A percentile compares a stretch with the other conserved stretches of the same genome.
Conservation (phyloP, 2,329 filamentous ascomycete genomes). For the Phaeosphaeria sp. region DNA sequence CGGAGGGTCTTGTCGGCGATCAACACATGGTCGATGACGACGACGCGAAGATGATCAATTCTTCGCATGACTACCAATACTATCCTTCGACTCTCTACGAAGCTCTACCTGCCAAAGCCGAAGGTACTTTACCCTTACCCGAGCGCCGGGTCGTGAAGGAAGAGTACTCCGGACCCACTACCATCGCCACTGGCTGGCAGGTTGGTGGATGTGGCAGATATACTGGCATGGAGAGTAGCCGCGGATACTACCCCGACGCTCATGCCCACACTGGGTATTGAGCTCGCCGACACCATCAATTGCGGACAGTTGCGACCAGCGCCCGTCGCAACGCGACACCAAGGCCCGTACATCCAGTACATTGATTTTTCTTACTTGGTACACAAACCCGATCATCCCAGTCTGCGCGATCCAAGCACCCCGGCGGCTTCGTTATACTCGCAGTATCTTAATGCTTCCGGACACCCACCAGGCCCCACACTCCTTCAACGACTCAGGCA, state of each 20-base stretch:
- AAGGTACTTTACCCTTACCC: slow-evolving; percentile 41
- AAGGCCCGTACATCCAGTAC: slow-evolving; percentile 4
- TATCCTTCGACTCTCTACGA: slow-evolving; percentile 55
- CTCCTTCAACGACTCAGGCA: slow-evolving; percentile 3
- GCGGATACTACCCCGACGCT: slow-evolving; percentile 56
- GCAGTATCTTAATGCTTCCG: slow-evolving; percentile 25
- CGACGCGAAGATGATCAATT: slow-evolving; percentile 50
- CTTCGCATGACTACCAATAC: slow-evolving; percentile 55
- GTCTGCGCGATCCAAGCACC: slow-evolving; percentile 5
- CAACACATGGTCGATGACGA: slow-evolving; percentile 50
- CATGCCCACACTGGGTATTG: slow-evolving; percentile 50
- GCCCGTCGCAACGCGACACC: slow-evolving; percentile 1
- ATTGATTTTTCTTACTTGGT: neutral
- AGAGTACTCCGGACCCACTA: slow-evolving; percentile 47
- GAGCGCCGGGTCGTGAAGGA: slow-evolving; percentile 51
- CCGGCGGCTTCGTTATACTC: slow-evolving; percentile 19
- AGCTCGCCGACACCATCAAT: slow-evolving; percentile 9
- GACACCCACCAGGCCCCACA: slow-evolving; percentile 13
- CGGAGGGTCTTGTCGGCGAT: slow-evolving; percentile 52
- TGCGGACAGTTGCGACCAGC: neutral
- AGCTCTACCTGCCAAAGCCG: slow-evolving; percentile 41
- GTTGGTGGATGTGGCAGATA: slow-evolving; percentile 52
- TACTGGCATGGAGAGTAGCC: slow-evolving; percentile 55
- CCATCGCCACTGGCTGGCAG: slow-evolving; percentile 42
- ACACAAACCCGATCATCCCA: neutral